Percentiles rank a stretch among this genome's conserved stretches.
phyloP scores from a whole-genome alignment of 148 eudicot species.

The Spergularia marina region DNA sequence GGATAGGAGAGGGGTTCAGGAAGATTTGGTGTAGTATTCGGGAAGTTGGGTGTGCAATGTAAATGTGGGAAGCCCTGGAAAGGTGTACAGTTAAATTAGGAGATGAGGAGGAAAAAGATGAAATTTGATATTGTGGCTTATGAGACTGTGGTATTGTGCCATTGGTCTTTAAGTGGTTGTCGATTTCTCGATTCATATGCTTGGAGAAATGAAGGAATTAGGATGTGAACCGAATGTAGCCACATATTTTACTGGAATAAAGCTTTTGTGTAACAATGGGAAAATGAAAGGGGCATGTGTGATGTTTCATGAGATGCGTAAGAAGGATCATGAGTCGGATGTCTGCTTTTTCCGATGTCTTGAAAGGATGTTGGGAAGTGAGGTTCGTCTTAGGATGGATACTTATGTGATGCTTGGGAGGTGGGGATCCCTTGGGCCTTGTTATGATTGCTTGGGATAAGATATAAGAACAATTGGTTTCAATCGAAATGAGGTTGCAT shows the following conservation, averaged over 20 bases:
- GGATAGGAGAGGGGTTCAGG: slow-evolving; percentile 59
- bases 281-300: slow-evolving; percentile 64
- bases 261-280: slow-evolving; percentile 81
- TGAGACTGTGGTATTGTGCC: slow-evolving; percentile 67
- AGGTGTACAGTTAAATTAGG: slow-evolving; percentile 71
- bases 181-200: slow-evolving; percentile 63
- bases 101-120: slow-evolving; percentile 78
- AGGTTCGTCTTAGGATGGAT: slow-evolving; percentile 72
- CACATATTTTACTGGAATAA: slow-evolving; percentile 45
- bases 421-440: slow-evolving; percentile 92
- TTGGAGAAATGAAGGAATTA: slow-evolving; percentile 70
- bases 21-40: slow-evolving; percentile 80
- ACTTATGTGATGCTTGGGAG: slow-evolving; percentile 61
- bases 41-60: slow-evolving; percentile 80
- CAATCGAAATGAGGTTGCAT: slow-evolving; percentile 85
- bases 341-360: slow-evolving; percentile 64
- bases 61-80: slow-evolving; percentile 90
- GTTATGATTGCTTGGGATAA: slow-evolving; percentile 72
- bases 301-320: slow-evolving; percentile 57
- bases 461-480: slow-evolving; percentile 66
- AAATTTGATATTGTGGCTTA: slow-evolving; percentile 80
- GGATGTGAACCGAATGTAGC: slow-evolving; percentile 68
- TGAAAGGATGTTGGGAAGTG: slow-evolving; percentile 59
- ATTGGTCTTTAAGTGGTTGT: slow-evolving; percentile 75
- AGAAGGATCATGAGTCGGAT: slow-evolving; percentile 60